Percentiles rank a stretch among this genome's conserved stretches.
These are phyloP conservation scores for Picea glauca DNA, from an alignment of 75 land plant genomes.

Conservation along the genomic window DNA sequence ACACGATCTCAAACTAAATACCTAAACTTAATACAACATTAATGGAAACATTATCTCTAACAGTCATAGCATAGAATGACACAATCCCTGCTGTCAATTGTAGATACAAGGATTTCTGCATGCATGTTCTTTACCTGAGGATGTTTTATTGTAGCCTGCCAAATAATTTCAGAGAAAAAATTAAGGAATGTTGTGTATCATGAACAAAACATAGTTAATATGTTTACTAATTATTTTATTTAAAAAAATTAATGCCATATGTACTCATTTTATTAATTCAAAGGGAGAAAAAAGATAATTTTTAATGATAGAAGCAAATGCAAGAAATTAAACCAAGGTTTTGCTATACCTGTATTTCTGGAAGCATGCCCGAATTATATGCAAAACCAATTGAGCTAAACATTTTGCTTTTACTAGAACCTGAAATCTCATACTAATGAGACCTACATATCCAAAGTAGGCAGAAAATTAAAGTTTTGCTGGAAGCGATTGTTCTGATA, in stretches of 20 bases:
- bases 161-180: too few relatives aligned
- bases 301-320: not conserved
- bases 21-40: too few relatives aligned
- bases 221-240: not conserved
- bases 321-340: too few relatives aligned
- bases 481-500: not conserved
- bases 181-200: too few relatives aligned
- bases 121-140: constrained; percentile 64
- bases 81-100: constrained; percentile 60
- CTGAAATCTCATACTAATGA: constrained; percentile 36
- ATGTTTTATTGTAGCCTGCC: constrained; percentile 61
- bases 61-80: constrained; percentile 34
- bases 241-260: not conserved
- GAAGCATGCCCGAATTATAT: not conserved
- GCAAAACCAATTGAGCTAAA: constrained; percentile 24
- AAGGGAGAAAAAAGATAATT: not conserved
- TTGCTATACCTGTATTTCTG: not conserved
- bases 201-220: too few relatives aligned
- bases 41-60: too few relatives aligned
- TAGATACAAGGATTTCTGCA: constrained; percentile 60
- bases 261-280: not conserved
- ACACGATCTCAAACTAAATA: too few relatives aligned
- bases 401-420: constrained; percentile 23
- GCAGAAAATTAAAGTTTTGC: not conserved
- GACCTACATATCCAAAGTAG: not conserved